A percentile compares a stretch with the other conserved stretches of the same genome.
Evolutionary conservation across 2,329 filamentous ascomycete genomes (phyloP).

Genomic region (Colletotrichum sidae): DNA sequence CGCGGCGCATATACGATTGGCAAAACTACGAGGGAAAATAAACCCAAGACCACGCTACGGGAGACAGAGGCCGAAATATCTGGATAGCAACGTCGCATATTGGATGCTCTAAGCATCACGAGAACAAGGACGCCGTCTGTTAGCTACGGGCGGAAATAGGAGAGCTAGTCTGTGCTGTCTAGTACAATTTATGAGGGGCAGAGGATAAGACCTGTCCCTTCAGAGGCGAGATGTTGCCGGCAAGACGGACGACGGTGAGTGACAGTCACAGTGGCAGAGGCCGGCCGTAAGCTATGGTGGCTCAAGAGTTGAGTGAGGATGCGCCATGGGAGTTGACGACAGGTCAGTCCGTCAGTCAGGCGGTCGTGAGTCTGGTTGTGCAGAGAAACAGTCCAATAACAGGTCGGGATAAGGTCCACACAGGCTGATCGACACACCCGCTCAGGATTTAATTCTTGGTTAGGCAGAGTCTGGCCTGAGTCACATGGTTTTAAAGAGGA

Average conservation of each 20-base stretch:
- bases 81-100: conserved; percentile 4
- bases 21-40: not conserved
- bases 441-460: conserved; percentile 18
- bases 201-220: not conserved
- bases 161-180: conserved; percentile 19
- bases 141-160: not conserved
- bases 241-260: conserved; percentile 13
- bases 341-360: conserved; percentile 4
- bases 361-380: not conserved
- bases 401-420: conserved; percentile 25
- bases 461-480: conserved; percentile 20
- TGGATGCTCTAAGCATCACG: conserved; percentile 13
- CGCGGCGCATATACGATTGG: conserved; percentile 1
- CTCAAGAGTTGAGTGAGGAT: not conserved
- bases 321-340: conserved; percentile 17
- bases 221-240: not conserved
- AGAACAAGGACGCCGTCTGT: not conserved
- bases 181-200: not conserved
- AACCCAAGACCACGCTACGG: conserved; percentile 16
- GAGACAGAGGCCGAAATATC: conserved; percentile 17
- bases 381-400: conserved; percentile 17
- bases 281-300: not conserved
- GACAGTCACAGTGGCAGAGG: conserved; percentile 17
- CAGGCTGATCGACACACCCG: conserved; percentile 30
- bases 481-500: conserved; percentile 37